Percentiles rank a stretch among this genome's conserved stretches.
phyloP scores from a whole-genome alignment of 2,329 filamentous ascomycete species.

The Cercospora sesami region DNA sequence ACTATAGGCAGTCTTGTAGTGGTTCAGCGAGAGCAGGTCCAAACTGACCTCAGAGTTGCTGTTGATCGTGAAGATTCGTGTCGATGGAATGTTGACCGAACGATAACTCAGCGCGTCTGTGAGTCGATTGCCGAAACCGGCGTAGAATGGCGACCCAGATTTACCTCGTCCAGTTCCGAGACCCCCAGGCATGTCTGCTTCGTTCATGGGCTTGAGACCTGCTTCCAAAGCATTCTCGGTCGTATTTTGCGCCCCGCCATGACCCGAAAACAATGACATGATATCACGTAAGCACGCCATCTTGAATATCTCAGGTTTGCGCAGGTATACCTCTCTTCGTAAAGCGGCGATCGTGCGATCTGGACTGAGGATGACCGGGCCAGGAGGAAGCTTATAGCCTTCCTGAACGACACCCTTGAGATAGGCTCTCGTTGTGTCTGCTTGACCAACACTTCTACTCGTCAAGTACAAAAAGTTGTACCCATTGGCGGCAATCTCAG shows the following conservation, averaged over 20 bases:
- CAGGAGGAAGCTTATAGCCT: constrained; percentile 78
- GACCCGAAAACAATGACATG: constrained; percentile 70
- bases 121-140: constrained; percentile 92
- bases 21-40: constrained; percentile 85
- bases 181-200: constrained; percentile 15
- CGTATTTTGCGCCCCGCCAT: constrained; percentile 37
- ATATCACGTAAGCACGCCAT: constrained; percentile 98
- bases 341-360: constrained; percentile 93
- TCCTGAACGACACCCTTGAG: constrained; percentile 88
- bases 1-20: constrained; percentile 94
- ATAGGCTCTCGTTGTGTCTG: constrained; percentile 86
- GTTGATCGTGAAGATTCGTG: constrained; percentile 97
- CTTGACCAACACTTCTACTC: constrained; percentile 87
- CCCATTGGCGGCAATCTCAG: constrained; percentile 89
- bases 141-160: constrained; percentile 73
- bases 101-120: constrained; percentile 96
- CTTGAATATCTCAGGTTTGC: constrained; percentile 98
- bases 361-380: constrained; percentile 91
- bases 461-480: constrained; percentile 99
- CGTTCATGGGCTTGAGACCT: constrained; percentile 29
- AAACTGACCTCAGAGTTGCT: constrained; percentile 93
- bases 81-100: constrained; percentile 90
- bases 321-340: constrained; percentile 86
- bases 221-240: constrained; percentile 32
- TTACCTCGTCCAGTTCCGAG: constrained; percentile 31